A percentile compares a stretch with the other conserved stretches of the same genome.
Conservation (phyloP, 345 rosid species). For the Kernera saxatilis region DNA sequence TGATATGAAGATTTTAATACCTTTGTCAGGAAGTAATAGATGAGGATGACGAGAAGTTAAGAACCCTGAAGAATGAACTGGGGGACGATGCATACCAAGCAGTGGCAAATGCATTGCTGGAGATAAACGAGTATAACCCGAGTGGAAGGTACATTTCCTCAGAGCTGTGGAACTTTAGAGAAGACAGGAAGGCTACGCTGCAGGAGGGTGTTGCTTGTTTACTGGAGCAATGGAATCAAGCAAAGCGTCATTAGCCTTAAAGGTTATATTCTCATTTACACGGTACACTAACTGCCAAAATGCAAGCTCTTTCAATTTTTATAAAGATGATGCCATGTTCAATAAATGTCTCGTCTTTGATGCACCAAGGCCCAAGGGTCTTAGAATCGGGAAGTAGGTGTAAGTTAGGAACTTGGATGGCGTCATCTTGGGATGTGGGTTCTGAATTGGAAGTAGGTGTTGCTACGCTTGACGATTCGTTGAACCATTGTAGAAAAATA, state of each 20-base stretch:
- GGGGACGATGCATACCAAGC: conserved; percentile 57
- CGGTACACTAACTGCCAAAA: conserved; percentile 1
- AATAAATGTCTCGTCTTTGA: neutral
- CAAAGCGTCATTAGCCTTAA: conserved; percentile 34
- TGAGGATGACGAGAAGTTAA: conserved; percentile 62
- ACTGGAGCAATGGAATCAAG: conserved; percentile 45
- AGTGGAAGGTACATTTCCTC: conserved; percentile 82
- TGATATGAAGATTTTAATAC: neutral
- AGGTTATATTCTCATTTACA: conserved; percentile 8
- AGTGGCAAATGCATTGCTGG: conserved; percentile 56
- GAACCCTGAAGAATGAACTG: conserved; percentile 46
- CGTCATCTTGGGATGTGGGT: neutral
- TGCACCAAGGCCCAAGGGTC: neutral
- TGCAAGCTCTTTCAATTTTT: neutral
- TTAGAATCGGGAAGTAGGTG: conserved; percentile 3
- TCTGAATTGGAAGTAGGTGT: no score
- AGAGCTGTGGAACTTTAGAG: conserved; percentile 74
- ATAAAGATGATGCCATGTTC: no score
- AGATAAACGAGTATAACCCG: conserved; percentile 85
- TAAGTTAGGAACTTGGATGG: neutral
- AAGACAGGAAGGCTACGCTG: conserved; percentile 58
- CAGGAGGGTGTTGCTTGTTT: conserved; percentile 56
- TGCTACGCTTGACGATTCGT: neutral
- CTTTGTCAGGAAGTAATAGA: conserved; percentile 58
- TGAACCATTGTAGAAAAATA: neutral